Evolutionary conservation across 345 rosid genomes (phyloP), one percentile per base, ranked within the genome.

Genomic region (Erysimum cheiranthoides): DNA sequence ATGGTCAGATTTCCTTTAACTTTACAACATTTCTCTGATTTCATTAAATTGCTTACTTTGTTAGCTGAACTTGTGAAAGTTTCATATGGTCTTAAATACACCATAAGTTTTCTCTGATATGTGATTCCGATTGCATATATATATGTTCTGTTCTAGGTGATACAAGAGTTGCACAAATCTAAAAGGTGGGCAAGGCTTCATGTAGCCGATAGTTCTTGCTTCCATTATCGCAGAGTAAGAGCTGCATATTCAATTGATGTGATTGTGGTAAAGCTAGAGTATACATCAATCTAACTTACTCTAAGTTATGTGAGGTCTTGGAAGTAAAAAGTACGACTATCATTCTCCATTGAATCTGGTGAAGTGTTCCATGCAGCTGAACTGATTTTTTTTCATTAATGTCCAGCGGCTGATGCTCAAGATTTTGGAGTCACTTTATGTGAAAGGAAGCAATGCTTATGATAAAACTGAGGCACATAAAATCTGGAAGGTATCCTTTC

Each of bases 141-240:
- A 18, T 46, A 43, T 36, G 61, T 56, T 68, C 1, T 76, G 42
- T 81, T 59, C 68, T 85, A 95, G 99, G 95, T 89, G 82, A 80
- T 85, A 16, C 56, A 75, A 42, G 94, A 95, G 73, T 81, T 95
- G 86, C 76, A 83, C 77, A 85, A 79, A 75, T 86, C 93, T 43
- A 85, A 82, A 84, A 81, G 68, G 45, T 89, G 99, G 99, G 92
- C 96, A 47, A 85, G 81, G 40, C 82, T 90, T 54, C 93, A 90
- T 73, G 85, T 90, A 59, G 94, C 98, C 14, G 98, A 95, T 77
- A 88, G 82, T 82, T 95, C 97, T 63, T 92, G 93, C 82, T 95
- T 90, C 82, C 97, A 95, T 80, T 95, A 88, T 73, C 90, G 88
- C 71, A 79, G 85, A 66, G 99, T 95, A 79, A 86, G 93, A 69